Percentiles rank a stretch among this genome's conserved stretches.
These are phyloP conservation scores for Aureobasidium leucospermi DNA, from an alignment of 2,329 filamentous ascomycete genomes.

Conservation along the genomic window DNA sequence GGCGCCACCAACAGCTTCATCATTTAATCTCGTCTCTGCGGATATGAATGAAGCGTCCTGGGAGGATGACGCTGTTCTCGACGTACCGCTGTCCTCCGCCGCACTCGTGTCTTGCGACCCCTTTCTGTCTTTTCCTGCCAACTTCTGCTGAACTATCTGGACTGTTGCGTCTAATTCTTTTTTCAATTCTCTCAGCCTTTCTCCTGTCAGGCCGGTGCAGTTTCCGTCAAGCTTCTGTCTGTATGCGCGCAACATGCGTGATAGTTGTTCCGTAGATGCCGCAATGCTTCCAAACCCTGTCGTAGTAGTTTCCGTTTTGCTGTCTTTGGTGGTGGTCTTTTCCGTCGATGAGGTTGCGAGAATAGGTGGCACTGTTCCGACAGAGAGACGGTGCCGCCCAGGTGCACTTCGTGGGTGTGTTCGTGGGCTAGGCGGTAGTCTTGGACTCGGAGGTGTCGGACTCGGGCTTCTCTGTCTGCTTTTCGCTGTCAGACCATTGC, in stretches of 20 bases:
- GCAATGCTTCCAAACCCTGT: constrained; percentile 42
- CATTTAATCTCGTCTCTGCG: neutral
- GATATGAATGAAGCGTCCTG: constrained; percentile 9
- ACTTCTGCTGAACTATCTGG: constrained; percentile 8
- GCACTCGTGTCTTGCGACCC: constrained; percentile 49
- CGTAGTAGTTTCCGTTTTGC: constrained; percentile 41
- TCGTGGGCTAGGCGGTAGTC: constrained; percentile 25
- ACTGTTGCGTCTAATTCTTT: constrained; percentile 47
- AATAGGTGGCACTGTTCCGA: neutral
- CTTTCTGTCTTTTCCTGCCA: constrained; percentile 25
- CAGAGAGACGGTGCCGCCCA: neutral
- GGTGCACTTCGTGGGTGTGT: neutral
- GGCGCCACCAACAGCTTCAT: neutral
- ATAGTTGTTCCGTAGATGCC: constrained; percentile 50
- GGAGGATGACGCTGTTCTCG: neutral
- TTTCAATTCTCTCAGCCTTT: constrained; percentile 48
- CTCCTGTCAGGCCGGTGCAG: constrained; percentile 37
- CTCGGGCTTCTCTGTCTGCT: constrained; percentile 18
- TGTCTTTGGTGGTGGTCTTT: neutral
- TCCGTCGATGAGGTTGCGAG: constrained; percentile 18
- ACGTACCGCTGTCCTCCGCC: constrained; percentile 30
- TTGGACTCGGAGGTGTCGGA: constrained; percentile 27
- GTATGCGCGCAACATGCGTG: constrained; percentile 50
- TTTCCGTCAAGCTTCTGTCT: constrained; percentile 46
- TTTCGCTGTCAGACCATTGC: constrained; percentile 27